Evolutionary conservation across 148 eudicot species (phyloP), one percentile per base, ranked within the genome.

Genomic region (Camellia granthamiana): DNA sequence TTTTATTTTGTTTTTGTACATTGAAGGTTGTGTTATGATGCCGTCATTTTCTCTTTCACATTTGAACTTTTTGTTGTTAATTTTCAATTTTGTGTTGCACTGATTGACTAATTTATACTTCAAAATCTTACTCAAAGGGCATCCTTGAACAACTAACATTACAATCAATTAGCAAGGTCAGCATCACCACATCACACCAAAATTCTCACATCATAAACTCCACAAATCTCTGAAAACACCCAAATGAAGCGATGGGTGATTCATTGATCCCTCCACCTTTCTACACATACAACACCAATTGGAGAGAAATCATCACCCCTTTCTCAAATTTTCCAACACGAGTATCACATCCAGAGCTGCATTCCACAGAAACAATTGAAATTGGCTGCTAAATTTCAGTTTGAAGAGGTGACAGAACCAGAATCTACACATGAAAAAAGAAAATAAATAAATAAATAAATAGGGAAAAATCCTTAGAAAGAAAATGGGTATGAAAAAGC

Each of bases 321-420:
- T 47, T 70, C 5, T 30, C 9, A 66, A 38, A 41, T 30, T 38
- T 0, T 15, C 52, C 21, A 7, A 46, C 55, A 12, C 16, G 13
- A n/a, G 7, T 44, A 0, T 70, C 49, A 51, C 12, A n/a, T 18
- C 12, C 71, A 68, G 18, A 1, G 5, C 49, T 47, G 7, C n/a
- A 70, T 11, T 18, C 54, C 55, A 44, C 3, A 70, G 5, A 70
- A n/a, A 16, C 5, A 8, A 6, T 7, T 70, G 56, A 44, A 44
- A 70, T 70, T 70, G 74, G 74, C 74, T 70, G 74, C 30, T 47
- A 46, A 47, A n/a, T 46, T 47, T n/a, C 55, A 47, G 74, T 70
- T 70, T 70, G 54, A 16, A 47, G 9, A 46, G 18, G 55, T 70
- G 74, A 70, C 16, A 18, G 55, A n/a, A 47, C 74, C 30, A 70